These are phyloP conservation scores for Diaporthe australafricana DNA, from an alignment of 2,329 filamentous ascomycete genomes.

Conservation along the genomic window DNA sequence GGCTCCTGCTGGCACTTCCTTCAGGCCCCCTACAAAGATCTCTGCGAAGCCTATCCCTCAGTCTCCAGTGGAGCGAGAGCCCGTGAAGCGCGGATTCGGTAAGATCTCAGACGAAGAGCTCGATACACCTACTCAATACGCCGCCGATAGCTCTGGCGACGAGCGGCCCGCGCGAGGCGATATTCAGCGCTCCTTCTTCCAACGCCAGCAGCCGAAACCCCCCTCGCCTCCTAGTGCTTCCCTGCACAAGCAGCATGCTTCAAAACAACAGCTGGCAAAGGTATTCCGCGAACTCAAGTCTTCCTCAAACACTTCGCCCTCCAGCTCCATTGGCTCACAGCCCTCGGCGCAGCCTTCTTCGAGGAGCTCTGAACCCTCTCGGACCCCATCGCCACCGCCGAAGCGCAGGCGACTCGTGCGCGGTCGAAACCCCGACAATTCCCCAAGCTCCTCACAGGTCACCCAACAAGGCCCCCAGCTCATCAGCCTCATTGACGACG, in stretches of 20 bases:
- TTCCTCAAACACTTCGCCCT: slow-evolving; percentile 11
- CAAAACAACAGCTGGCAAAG: slow-evolving; percentile 34
- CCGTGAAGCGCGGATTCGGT: slow-evolving; percentile 40
- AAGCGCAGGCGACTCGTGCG: slow-evolving; percentile 35
- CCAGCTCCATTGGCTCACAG: slow-evolving; percentile 24
- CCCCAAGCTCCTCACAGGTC: slow-evolving; percentile 24
- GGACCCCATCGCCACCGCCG: slow-evolving; percentile 29
- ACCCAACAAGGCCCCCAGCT: slow-evolving; percentile 5
- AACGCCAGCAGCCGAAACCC: slow-evolving; percentile 53
- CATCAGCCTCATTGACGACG: slow-evolving; percentile 30
- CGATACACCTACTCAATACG: slow-evolving; percentile 53
- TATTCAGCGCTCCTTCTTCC: slow-evolving; percentile 71
- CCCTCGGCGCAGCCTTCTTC: slow-evolving; percentile 26
- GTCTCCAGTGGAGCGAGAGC: background rate
- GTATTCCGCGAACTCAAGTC: slow-evolving; percentile 31
- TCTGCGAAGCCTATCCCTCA: slow-evolving; percentile 38
- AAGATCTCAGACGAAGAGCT: slow-evolving; percentile 48
- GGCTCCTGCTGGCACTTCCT: slow-evolving; percentile 81
- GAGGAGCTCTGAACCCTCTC: slow-evolving; percentile 25
- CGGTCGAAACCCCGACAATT: slow-evolving; percentile 24
- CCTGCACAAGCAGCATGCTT: slow-evolving; percentile 24
- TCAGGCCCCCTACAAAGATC: slow-evolving; percentile 55
- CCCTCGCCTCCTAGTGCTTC: slow-evolving; percentile 41
- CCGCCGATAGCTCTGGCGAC: slow-evolving; percentile 66
- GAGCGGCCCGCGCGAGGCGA: slow-evolving; percentile 69